Conservation (phyloP, 2,329 filamentous ascomycete genomes). For the Fusarium sp. region DNA sequence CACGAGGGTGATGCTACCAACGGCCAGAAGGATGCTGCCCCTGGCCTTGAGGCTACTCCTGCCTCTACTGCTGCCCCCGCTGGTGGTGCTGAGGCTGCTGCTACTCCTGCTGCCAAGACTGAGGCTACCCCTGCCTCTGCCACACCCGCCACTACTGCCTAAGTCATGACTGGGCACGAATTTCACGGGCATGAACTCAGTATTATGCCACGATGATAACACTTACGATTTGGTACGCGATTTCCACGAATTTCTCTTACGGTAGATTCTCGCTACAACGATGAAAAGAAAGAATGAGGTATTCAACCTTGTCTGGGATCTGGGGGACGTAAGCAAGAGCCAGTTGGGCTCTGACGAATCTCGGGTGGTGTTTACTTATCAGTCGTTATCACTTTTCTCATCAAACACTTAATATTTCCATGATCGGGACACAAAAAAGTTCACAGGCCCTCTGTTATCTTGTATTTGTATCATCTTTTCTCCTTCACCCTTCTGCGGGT, state of each 20-base stretch:
- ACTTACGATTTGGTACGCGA: constrained; percentile 57
- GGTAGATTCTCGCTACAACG: constrained; percentile 52
- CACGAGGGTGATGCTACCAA: constrained; percentile 60
- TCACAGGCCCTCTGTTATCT: constrained; percentile 46
- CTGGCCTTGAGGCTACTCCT: constrained; percentile 47
- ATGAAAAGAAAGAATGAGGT: constrained; percentile 45
- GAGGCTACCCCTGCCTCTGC: constrained; percentile 47
- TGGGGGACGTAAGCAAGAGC: constrained; percentile 45
- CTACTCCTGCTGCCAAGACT: constrained; percentile 41
- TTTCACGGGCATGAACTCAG: constrained; percentile 44
- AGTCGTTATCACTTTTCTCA: constrained; percentile 47
- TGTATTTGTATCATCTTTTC: constrained; percentile 54
- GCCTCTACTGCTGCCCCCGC: constrained; percentile 40
- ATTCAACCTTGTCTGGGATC: constrained; percentile 46
- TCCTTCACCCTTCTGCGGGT: constrained; percentile 52
- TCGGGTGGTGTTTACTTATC: constrained; percentile 46
- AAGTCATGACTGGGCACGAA: constrained; percentile 45
- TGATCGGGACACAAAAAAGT: constrained; percentile 46
- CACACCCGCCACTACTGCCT: constrained; percentile 50
- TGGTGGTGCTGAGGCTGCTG: constrained; percentile 41
- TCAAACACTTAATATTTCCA: constrained; percentile 50
- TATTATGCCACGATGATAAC: constrained; percentile 49
- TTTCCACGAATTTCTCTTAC: constrained; percentile 56
- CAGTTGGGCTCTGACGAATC: constrained; percentile 47
- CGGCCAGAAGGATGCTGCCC: constrained; percentile 54